Evolutionary conservation across 345 rosid genomes (phyloP).

Genomic region (sweet orange (Citrus sinensis)): DVS_A1.0 CM039166.1:23033501-23034000

Average conservation of each 20-base stretch:
- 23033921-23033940: background rate
- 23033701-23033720: background rate
- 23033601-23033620: constrained; percentile 8
- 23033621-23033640: constrained; percentile 3
- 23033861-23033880: background rate
- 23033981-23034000: background rate
- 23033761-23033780: background rate
- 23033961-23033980: background rate
- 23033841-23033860: background rate
- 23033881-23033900: background rate
- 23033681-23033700: background rate
- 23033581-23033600: constrained; percentile 44
- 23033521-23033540: constrained; percentile 83
- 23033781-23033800: too few species aligned
- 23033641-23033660: background rate
- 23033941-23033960: background rate
- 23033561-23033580: constrained; percentile 60
- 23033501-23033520: background rate
- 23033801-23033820: background rate
- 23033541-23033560: constrained; percentile 72
- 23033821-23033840: background rate
- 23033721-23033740: background rate
- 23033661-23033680: background rate
- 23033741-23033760: background rate
- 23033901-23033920: too few species aligned